Conservation (phyloP, 2,329 filamentous ascomycete genomes). For the Zymoseptoria pseudotritici region DNA sequence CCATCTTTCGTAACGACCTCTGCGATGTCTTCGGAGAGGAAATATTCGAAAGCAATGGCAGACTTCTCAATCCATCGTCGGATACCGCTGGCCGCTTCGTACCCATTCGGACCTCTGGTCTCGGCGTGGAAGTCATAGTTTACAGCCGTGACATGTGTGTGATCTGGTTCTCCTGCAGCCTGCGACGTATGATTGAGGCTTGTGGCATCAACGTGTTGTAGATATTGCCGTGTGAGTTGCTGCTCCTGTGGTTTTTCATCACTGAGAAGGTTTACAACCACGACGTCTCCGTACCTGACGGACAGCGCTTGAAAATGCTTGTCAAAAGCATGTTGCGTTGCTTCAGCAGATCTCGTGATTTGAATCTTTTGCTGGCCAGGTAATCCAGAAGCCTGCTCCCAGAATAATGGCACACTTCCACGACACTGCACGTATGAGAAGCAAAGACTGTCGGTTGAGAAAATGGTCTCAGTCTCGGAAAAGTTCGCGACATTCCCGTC, state of each 20-base stretch:
- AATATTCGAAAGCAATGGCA: conserved; percentile 86
- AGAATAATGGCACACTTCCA: conserved; percentile 91
- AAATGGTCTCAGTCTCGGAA: conserved; percentile 93
- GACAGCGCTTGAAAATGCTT: conserved; percentile 89
- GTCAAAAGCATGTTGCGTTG: conserved; percentile 89
- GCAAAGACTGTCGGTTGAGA: conserved; percentile 70
- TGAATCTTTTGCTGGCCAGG: conserved; percentile 93
- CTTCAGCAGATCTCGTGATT: conserved; percentile 79
- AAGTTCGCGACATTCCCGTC: conserved; percentile 97
- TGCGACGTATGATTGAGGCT: conserved; percentile 53
- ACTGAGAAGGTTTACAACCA: conserved; percentile 91
- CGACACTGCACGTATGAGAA: conserved; percentile 93
- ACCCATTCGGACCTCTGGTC: conserved; percentile 76
- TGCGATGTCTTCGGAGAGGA: conserved; percentile 66
- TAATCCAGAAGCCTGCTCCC: conserved; percentile 86
- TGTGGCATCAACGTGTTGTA: conserved; percentile 66
- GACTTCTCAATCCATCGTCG: conserved; percentile 69
- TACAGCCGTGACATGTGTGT: conserved; percentile 69
- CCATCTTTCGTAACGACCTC: conserved; percentile 41
- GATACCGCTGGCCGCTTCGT: conserved; percentile 84
- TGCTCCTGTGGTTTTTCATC: conserved; percentile 78
- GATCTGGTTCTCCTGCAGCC: conserved; percentile 47
- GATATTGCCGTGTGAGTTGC: conserved; percentile 73
- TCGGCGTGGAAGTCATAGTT: conserved; percentile 97
- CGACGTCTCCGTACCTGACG: conserved; percentile 78